Conservation (phyloP, 2,329 filamentous ascomycete species). For the Beauveria sp. region DNA sequence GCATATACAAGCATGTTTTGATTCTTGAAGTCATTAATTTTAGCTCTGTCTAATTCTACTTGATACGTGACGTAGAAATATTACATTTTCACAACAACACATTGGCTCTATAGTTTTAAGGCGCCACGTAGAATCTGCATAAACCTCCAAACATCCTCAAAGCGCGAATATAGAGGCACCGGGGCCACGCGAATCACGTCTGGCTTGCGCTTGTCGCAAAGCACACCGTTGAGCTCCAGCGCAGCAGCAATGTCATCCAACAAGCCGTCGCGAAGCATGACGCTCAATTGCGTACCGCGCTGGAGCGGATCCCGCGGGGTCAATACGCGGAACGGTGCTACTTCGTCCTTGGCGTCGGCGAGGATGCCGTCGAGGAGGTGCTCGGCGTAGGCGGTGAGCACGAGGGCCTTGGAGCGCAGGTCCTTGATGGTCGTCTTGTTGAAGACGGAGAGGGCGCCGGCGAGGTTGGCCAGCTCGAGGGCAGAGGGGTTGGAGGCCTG, state of each 20-base stretch:
- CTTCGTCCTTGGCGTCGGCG: slow-evolving; percentile 20
- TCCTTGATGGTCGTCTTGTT: slow-evolving; percentile 60
- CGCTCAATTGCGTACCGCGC: slow-evolving; percentile 71
- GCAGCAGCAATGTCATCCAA: slow-evolving; percentile 59
- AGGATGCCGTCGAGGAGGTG: slow-evolving; percentile 47
- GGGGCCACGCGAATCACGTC: slow-evolving; percentile 80
- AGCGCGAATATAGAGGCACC: slow-evolving; percentile 76
- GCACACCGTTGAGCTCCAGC: slow-evolving; percentile 60
- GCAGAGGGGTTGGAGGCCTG: slow-evolving; percentile 79
- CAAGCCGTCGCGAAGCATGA: slow-evolving; percentile 59
- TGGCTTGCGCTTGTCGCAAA: slow-evolving; percentile 78
- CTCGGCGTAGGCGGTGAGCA: slow-evolving; percentile 71
- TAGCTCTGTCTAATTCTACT: background rate
- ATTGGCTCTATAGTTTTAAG: slow-evolving; percentile 18
- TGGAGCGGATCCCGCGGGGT: slow-evolving; percentile 62
- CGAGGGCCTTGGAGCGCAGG: slow-evolving; percentile 62
- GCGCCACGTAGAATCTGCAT: slow-evolving; percentile 33
- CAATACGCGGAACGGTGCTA: slow-evolving; percentile 49
- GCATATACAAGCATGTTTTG: background rate
- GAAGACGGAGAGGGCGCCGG: slow-evolving; percentile 68
- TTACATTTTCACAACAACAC: background rate
- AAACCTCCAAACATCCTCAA: slow-evolving; percentile 57
- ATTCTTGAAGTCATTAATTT: background rate
- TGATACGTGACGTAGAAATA: background rate
- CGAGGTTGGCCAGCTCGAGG: slow-evolving; percentile 68